A percentile compares a stretch with the other conserved stretches of the same genome.
phyloP scores from a whole-genome alignment of 192 early-diverging fungal species.

The Gonapodya sp. region DNA sequence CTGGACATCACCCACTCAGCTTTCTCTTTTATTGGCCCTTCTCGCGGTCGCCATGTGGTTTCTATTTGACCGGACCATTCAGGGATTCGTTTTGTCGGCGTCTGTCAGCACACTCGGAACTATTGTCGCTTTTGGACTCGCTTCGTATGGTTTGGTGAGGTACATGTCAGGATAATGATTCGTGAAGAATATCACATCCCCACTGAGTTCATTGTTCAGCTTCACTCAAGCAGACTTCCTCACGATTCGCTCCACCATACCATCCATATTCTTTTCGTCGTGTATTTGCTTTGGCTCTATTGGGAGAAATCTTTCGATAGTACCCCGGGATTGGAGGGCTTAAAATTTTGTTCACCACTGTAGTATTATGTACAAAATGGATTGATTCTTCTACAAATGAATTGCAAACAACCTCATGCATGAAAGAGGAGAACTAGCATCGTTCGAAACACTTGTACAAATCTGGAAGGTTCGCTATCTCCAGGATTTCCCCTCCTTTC shows the following conservation, averaged over 20 bases:
- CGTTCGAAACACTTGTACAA: slow-evolving; percentile 94
- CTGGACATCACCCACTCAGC: slow-evolving; percentile 46
- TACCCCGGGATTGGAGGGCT: slow-evolving; percentile 28
- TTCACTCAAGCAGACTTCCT: slow-evolving; percentile 61
- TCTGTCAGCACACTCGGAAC: slow-evolving; percentile 49
- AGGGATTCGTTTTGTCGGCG: slow-evolving; percentile 50
- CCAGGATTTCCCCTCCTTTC: slow-evolving; percentile 50
- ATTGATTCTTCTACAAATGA: too few relatives aligned
- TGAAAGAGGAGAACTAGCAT: slow-evolving; percentile 21
- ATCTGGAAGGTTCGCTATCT: slow-evolving; percentile 75
- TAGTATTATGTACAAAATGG: too few relatives aligned
- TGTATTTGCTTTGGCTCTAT: slow-evolving; percentile 59
- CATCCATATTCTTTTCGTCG: slow-evolving; percentile 39
- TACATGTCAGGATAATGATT: slow-evolving; percentile 13
- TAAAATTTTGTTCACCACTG: too few relatives aligned
- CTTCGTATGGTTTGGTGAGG: slow-evolving; percentile 51
- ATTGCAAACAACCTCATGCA: too few relatives aligned
- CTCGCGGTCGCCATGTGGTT: slow-evolving; percentile 58
- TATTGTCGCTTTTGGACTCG: slow-evolving; percentile 41
- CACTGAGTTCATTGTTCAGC: too few relatives aligned
- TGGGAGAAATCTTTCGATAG: slow-evolving; percentile 47
- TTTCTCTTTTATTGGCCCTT: slow-evolving; percentile 45
- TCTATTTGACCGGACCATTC: slow-evolving; percentile 57
- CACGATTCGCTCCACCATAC: slow-evolving; percentile 58
- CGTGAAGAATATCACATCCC: too few relatives aligned